phyloP scores from a whole-genome alignment of 2,329 filamentous ascomycete species.

The Xylaria sp. region DNA sequence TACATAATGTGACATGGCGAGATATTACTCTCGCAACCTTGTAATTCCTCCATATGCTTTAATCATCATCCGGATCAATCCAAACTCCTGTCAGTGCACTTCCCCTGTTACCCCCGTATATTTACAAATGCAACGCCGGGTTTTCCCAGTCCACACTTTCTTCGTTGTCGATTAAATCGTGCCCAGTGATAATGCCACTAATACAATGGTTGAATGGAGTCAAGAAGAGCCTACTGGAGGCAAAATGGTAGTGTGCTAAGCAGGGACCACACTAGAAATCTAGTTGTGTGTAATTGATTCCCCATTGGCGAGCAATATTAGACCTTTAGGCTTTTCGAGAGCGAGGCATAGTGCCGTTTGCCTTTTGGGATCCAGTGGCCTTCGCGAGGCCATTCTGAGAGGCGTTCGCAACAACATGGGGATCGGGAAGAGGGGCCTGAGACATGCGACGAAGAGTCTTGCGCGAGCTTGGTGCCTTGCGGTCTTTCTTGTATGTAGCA shows the following conservation, averaged over 20 bases:
- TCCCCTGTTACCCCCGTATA: constrained; percentile 40
- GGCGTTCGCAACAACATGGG: constrained; percentile 76
- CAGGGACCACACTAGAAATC: constrained; percentile 15
- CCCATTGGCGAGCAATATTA: constrained; percentile 17
- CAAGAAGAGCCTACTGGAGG: constrained; percentile 28
- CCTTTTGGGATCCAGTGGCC: constrained; percentile 64
- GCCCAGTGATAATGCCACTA: constrained; percentile 47
- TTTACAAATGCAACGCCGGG: constrained; percentile 43
- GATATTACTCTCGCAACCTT: constrained; percentile 24
- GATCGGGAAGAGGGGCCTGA: constrained; percentile 79
- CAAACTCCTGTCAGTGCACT: constrained; percentile 45
- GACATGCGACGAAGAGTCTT: constrained; percentile 77
- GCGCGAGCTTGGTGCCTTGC: constrained; percentile 82
- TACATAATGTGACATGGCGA: constrained; percentile 33
- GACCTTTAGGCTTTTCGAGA: constrained; percentile 74
- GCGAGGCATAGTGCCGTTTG: constrained; percentile 71
- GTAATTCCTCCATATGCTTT: constrained; percentile 41
- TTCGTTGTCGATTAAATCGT: constrained; percentile 42
- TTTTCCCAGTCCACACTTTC: constrained; percentile 35
- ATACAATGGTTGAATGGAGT: constrained; percentile 47
- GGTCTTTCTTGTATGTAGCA: constrained; percentile 91
- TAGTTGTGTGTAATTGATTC: constrained; percentile 17
- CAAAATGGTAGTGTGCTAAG: constrained; percentile 24
- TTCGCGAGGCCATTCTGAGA: constrained; percentile 64
- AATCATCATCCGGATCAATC: constrained; percentile 43